A percentile compares a stretch with the other conserved stretches of the same genome.
Evolutionary conservation across 805 yeast species (phyloP).

Genomic region (Suhomyces emberorum): DNA sequence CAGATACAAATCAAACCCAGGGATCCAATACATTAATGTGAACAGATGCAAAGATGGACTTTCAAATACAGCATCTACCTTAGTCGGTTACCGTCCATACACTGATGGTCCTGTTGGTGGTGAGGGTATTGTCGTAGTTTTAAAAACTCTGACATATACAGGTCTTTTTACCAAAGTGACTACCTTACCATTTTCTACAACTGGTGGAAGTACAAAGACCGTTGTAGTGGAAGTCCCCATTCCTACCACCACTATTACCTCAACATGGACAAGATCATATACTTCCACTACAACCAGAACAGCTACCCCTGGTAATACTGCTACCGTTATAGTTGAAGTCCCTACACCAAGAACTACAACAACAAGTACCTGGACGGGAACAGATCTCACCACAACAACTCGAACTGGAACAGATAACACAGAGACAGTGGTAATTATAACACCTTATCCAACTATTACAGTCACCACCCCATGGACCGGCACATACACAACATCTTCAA

Average conservation of each 20-base stretch:
- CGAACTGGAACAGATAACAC: constrained; percentile 9
- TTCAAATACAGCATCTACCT: neutral
- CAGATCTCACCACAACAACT: constrained; percentile 4
- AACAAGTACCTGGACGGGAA: constrained; percentile 10
- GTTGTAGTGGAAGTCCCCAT: constrained; percentile 13
- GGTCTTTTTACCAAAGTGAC: constrained; percentile 18
- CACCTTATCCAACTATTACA: constrained; percentile 15
- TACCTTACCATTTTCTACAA: constrained; percentile 11
- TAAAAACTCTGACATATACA: constrained; percentile 15
- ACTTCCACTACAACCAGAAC: constrained; percentile 6
- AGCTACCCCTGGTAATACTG: constrained; percentile 10
- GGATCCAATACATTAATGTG: constrained; percentile 6
- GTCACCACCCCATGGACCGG: constrained; percentile 16
- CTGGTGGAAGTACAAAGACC: constrained; percentile 12
- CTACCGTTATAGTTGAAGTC: constrained; percentile 11
- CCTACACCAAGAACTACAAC: constrained; percentile 12
- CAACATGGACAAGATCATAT: constrained; percentile 7
- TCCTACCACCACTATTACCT: constrained; percentile 8
- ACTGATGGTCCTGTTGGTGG: constrained; percentile 6
- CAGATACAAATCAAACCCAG: constrained; percentile 4
- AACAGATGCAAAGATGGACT: constrained; percentile 12
- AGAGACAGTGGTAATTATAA: constrained; percentile 11
- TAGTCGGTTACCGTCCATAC: constrained; percentile 3
- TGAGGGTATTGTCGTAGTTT: constrained; percentile 7
- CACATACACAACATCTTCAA: constrained; percentile 5